These are phyloP conservation scores for Rugosomyces carneus DNA, from an alignment of 1,284 basidiomycete species.

Conservation along the genomic window DNA sequence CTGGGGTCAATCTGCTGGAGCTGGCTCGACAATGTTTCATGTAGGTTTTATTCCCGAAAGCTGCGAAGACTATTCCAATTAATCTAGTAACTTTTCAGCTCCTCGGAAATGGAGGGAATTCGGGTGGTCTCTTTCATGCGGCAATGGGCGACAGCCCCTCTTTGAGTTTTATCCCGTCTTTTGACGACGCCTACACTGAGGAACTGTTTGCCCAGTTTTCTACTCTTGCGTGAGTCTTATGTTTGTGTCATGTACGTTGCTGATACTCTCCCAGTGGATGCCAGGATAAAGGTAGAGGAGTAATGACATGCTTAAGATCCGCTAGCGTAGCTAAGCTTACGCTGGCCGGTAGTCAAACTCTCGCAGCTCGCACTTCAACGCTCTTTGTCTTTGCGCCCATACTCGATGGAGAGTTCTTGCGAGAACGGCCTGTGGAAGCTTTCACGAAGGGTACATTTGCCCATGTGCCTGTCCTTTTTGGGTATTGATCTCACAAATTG, in stretches of 20 bases:
- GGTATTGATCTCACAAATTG: slow-evolving; percentile 10
- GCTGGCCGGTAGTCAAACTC: slow-evolving; percentile 22
- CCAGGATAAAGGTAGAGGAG: slow-evolving; percentile 10
- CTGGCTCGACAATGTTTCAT: slow-evolving; percentile 34
- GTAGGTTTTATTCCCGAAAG: slow-evolving; percentile 14
- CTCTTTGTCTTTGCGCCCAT: slow-evolving; percentile 29
- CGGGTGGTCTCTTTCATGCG: slow-evolving; percentile 27
- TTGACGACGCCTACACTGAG: slow-evolving; percentile 23
- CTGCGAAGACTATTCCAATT: not conserved
- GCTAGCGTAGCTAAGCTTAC: slow-evolving; percentile 20
- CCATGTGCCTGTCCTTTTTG: slow-evolving; percentile 29
- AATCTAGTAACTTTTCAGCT: slow-evolving; percentile 20
- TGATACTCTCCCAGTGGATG: slow-evolving; percentile 20
- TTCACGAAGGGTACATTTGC: slow-evolving; percentile 27
- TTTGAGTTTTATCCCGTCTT: slow-evolving; percentile 24
- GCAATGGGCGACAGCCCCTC: slow-evolving; percentile 34
- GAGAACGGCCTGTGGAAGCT: slow-evolving; percentile 26
- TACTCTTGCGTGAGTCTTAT: slow-evolving; percentile 22
- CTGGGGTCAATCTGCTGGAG: slow-evolving; percentile 34
- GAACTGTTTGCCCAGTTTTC: slow-evolving; percentile 27
- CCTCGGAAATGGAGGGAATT: slow-evolving; percentile 27
- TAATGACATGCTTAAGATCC: slow-evolving; percentile 26
- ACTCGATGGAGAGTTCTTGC: slow-evolving; percentile 26
- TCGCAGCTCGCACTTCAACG: slow-evolving; percentile 21
- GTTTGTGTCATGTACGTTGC: not conserved